A percentile compares a stretch with the other conserved stretches of the same genome.
These are phyloP conservation scores for Teratosphaeria zuluensis DNA, from an alignment of 2,329 filamentous ascomycete genomes.

Conservation along the genomic window DNA sequence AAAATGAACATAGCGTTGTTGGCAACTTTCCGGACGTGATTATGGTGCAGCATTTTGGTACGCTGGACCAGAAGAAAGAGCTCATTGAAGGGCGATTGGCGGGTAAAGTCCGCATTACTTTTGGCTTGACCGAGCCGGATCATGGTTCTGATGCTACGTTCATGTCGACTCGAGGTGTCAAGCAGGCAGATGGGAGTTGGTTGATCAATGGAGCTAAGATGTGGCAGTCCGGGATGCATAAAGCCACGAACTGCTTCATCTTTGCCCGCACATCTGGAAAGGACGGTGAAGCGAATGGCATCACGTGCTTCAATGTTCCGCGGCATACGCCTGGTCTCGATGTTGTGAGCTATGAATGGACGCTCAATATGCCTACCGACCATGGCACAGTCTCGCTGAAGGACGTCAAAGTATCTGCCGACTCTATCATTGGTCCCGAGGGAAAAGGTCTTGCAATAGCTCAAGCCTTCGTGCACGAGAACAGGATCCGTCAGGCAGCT, in stretches of 20 bases:
- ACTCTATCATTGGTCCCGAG: slow-evolving; percentile 42
- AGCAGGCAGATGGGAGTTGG: slow-evolving; percentile 40
- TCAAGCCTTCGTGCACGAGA: slow-evolving; percentile 57
- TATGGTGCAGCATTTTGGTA: slow-evolving; percentile 54
- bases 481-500: slow-evolving; percentile 55
- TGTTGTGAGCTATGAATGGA: slow-evolving; percentile 53
- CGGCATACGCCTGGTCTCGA: slow-evolving; percentile 42
- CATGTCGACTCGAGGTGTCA: slow-evolving; percentile 47
- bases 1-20: slow-evolving; percentile 54
- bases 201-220: slow-evolving; percentile 51
- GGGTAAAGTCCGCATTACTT: slow-evolving; percentile 48
- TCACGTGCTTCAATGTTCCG: slow-evolving; percentile 53
- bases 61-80: slow-evolving; percentile 42
- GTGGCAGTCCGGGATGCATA: slow-evolving; percentile 57
- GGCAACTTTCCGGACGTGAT: slow-evolving; percentile 54
- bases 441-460: slow-evolving; percentile 50
- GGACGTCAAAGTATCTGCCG: slow-evolving; percentile 47
- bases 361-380: slow-evolving; percentile 58
- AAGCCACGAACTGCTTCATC: slow-evolving; percentile 51
- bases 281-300: slow-evolving; percentile 45
- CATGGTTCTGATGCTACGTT: slow-evolving; percentile 56
- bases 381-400: slow-evolving; percentile 51
- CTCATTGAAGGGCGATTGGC: slow-evolving; percentile 45
- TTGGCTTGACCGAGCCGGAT: slow-evolving; percentile 52
- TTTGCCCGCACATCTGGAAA: slow-evolving; percentile 50